Base-by-base conservation (phyloP, 1,139 yeast genomes). In the Candida sp. region DNA sequence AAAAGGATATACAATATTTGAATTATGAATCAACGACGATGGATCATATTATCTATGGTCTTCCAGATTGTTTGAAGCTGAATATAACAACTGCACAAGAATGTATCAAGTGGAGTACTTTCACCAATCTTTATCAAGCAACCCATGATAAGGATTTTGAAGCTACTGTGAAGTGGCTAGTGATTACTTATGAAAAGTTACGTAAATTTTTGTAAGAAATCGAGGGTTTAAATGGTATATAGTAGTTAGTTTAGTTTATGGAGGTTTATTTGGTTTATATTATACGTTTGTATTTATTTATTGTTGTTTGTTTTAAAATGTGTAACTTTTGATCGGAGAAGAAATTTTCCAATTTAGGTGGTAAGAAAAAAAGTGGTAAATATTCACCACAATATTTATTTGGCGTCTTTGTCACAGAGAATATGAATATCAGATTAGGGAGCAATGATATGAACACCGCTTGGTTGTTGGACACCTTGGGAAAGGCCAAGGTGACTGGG, bases 401-500 rank as follows among this genome's bases (percentile, higher is more conserved):
- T 30, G 5, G n/a, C 11, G 5, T 5, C 19, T 30, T 30, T 12
- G 5, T 9, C 19, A 30, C 9, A 9, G 5, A 12, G 9, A 30
- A 30, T 5, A 30, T 30, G 33, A 30, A 30, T 30, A 30, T 30
- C 11, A 30, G 33, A 30, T 12, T 30, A 5, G 30, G 39, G 11
- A 23, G 22, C 22, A 22, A 29, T 37, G 30, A 30, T 37, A 27
- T 27, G 22, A 37, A 54, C 9, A 55, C 61, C 2, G 63, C 58
- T 2, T 60, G 65, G 65, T 37, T 60, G 21, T 44, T 60, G 23
- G 75, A 81, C 2, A 77, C 81, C 1, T 53, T 77, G 43, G 82
- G 80, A 0, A 68, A 63, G 47, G 41, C 45, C n/a, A 49, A 38
- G 36, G 43, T 45, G 45, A 45, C 43, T 36, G 65, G 57, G 43